phyloP scores from a whole-genome alignment of 169 alveolate genomes.

The Plasmodium coatneyi region DNA sequence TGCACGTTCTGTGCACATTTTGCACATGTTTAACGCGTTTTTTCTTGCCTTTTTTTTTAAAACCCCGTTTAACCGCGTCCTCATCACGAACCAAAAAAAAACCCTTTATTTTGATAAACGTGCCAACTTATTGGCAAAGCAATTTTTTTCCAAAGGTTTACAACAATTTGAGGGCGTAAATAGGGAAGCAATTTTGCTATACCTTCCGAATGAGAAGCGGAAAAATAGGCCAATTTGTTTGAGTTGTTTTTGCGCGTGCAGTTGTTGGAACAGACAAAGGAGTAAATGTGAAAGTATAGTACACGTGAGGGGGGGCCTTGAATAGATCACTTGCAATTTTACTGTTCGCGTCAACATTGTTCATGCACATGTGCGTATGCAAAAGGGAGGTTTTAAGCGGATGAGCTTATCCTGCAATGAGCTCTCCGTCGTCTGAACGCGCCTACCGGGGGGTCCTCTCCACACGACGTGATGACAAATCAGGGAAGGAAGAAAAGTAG shows the following conservation, averaged over 20 bases:
- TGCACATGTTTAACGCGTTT: neutral
- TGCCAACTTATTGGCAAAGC: neutral
- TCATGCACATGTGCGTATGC: neutral
- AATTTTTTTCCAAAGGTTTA: neutral
- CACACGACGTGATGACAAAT: neutral
- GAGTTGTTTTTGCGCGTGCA: neutral
- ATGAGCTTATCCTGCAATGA: neutral
- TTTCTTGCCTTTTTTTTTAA: neutral
- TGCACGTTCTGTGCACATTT: neutral
- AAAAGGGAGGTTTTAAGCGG: neutral
- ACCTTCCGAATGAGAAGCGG: neutral
- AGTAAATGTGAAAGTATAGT: neutral
- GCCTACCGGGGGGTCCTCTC: neutral
- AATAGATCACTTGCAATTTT: neutral
- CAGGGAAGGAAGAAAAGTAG: neutral
- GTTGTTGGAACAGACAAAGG: neutral
- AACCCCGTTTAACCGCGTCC: neutral
- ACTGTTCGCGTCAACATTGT: neutral
- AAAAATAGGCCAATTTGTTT: neutral
- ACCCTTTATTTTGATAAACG: neutral
- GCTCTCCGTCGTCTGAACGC: neutral
- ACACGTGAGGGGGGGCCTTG: neutral
- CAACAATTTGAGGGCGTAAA: neutral
- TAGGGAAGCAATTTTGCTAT: neutral
- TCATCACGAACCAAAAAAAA: neutral